Conservation (phyloP, 2,329 filamentous ascomycete species). For the Colletotrichum sidae region DNA sequence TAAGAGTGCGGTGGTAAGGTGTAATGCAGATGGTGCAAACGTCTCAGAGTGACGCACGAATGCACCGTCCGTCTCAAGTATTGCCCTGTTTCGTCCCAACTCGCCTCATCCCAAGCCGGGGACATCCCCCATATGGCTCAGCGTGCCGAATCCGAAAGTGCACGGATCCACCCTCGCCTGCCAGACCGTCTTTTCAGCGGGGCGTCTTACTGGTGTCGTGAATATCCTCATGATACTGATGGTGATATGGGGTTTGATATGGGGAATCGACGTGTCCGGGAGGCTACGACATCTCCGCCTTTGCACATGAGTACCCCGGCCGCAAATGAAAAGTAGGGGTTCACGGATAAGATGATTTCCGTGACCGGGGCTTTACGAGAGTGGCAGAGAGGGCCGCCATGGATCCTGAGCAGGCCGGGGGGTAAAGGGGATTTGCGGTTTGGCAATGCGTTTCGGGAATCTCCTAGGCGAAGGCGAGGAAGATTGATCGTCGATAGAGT, state of each 20-base stretch:
- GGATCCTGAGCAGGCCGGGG: conserved; percentile 19
- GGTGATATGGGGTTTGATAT: neutral
- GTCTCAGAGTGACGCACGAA: conserved; percentile 27
- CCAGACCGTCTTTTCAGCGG: conserved; percentile 33
- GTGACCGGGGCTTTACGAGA: neutral
- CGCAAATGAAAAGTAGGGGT: conserved; percentile 16
- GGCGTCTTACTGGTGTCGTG: conserved; percentile 4
- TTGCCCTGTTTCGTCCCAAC: conserved; percentile 30
- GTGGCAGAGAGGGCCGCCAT: neutral
- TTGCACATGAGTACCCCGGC: neutral
- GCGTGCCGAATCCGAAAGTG: conserved; percentile 13
- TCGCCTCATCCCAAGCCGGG: conserved; percentile 20
- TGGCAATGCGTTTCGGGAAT: conserved; percentile 35
- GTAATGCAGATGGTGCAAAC: neutral
- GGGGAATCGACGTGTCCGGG: neutral
- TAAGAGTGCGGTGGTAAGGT: too few species aligned
- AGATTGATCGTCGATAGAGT: conserved; percentile 33
- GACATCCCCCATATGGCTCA: conserved; percentile 6
- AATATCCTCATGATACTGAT: conserved; percentile 22
- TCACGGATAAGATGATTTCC: conserved; percentile 20
- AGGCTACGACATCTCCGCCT: conserved; percentile 19
- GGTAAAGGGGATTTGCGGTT: conserved; percentile 27
- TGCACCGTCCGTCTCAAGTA: conserved; percentile 34
- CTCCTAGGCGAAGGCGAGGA: conserved; percentile 6
- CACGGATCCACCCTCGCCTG: conserved; percentile 6